Percentiles rank a stretch among this genome's conserved stretches.
Evolutionary conservation across 2,329 filamentous ascomycete genomes (phyloP).

Genomic region (Epichloe amarillans): DNA sequence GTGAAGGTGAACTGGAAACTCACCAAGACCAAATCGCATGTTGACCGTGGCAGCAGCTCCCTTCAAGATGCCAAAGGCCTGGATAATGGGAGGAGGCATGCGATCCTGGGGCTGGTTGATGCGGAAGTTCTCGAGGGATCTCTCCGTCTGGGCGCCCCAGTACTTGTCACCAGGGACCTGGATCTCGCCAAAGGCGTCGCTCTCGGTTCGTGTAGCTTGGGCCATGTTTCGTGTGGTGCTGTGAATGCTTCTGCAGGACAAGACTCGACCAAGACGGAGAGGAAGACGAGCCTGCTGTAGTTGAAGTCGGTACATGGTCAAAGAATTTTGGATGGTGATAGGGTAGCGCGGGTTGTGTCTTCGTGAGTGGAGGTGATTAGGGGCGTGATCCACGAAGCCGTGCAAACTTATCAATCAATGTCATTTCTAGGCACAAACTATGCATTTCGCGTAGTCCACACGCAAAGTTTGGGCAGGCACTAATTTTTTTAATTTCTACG

Average conservation of each 20-base stretch:
- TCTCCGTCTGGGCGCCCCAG: slow-evolving; percentile 96
- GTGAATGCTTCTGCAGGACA: slow-evolving; percentile 7
- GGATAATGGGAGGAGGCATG: slow-evolving; percentile 86
- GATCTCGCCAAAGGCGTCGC: slow-evolving; percentile 95
- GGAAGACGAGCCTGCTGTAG: not conserved
- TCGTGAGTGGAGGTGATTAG: too few species aligned
- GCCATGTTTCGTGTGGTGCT: slow-evolving; percentile 10
- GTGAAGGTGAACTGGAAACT: not conserved
- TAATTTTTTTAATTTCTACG: too few species aligned
- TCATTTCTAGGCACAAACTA: too few species aligned
- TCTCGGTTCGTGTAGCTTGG: slow-evolving; percentile 62
- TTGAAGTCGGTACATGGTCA: not conserved
- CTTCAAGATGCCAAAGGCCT: slow-evolving; percentile 94
- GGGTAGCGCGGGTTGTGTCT: too few species aligned
- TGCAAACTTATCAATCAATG: too few species aligned
- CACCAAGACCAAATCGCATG: slow-evolving; percentile 80
- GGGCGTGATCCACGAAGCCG: too few species aligned
- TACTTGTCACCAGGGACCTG: slow-evolving; percentile 87
- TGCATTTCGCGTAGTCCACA: too few species aligned
- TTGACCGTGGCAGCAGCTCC: slow-evolving; percentile 92
- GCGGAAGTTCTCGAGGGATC: slow-evolving; percentile 94
- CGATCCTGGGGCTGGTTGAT: slow-evolving; percentile 99
- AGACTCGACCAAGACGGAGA: not conserved
- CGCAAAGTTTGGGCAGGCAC: too few species aligned
- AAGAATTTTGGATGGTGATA: too few species aligned